Evolutionary conservation across 257 asterid genomes (phyloP), one percentile per base, ranked within the genome.

Genomic region (Mitragyna speciosa): DNA sequence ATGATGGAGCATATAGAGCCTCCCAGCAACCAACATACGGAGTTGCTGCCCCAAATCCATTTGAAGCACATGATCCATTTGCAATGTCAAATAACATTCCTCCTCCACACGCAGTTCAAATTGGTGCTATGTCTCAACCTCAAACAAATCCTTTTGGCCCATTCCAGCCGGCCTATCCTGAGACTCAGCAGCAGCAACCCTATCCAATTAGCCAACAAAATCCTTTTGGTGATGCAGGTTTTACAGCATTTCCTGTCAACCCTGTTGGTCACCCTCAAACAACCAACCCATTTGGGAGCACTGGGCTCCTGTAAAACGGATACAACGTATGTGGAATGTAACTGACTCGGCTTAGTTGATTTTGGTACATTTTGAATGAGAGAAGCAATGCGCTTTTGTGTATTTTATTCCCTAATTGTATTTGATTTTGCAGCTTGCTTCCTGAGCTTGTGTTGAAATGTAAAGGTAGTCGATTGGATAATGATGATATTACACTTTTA

Each of bases 1-100:
- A 92, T 28, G 98, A 92, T 77, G 94, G 92, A 30, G 96, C 98
- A 51, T 94, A 88, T 81, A 88, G 98, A 89, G 97, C 97, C 19
- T 87, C 97, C 73, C 97, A 89, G 88, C 96, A 88, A 76, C 96
- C 97, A 14, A 88, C 82, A 65, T 96, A 92, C n/a, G 99, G 99
- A 73, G 86, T 87, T 24, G 92, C 97, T 5, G 97, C 93, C 70
- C 98, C 97, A 14, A 96, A 96, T 82, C 99, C 99, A 26, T 96
- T 96, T 81, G 97, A 91, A 89, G 93, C 79, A 59, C 82, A 83
- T 17, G 97, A 92, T 78, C 97, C 97, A 10, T 94, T 96, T 76
- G 89, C 92, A 31, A 72, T 89, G 79, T 84, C 97, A 6, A 87
- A 82, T 83, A 78, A 69, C 43, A 63, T 82, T 56, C 85, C 94